Base-by-base conservation (phyloP, 441 rosid species). In the Macaranga tanarius region DNA sequence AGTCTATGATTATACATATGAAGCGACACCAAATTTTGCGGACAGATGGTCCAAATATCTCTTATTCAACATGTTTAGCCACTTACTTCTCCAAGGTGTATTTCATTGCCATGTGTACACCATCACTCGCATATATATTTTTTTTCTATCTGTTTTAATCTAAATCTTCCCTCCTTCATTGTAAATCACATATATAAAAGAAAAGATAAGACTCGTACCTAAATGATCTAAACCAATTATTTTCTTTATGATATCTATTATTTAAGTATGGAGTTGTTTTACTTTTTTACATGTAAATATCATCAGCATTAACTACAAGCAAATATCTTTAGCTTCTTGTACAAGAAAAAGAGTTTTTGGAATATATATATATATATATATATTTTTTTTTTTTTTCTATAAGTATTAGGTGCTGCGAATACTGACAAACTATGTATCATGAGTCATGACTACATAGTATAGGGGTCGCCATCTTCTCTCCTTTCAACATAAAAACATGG, bases 41-140 rank as follows among this genome's bases (percentile, higher is more conserved):
- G 72, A 56, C 51, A 44, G 28, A 23, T 55, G 51, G 17, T 54
- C 34, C 62, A 57, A 42, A 40, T 1, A 11, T 22, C 38, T 31
- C 47, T 0, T 13, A 31, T 54, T 68, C 19, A 44, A 47, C 45
- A 45, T 55, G 31, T 38, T 1, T 40, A 38, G 31, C 60, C 50
- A 38, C 69, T 25, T 26, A 12, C 63, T 65, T 73, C 23, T 45
- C 4, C 17, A 38, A 48, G 59, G 52, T 58, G 52, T 58, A 28
- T 50, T 48, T 17, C 61, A 48, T 22, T 34, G 68, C 76, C 72
- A 73, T 65, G 38, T 59, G 73, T 59, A 42, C 31, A 40, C 54
- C 44, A 71, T 38, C 55, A 48, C 20, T 31, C 48, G 1, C 20
- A 31, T 1, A 26, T 2, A 58, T 22, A 42, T 58, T 44, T 5